Evolutionary conservation across 768 basidiomycete species (phyloP), one percentile per base, ranked within the genome.

Genomic region (Russula vinacea): DNA sequence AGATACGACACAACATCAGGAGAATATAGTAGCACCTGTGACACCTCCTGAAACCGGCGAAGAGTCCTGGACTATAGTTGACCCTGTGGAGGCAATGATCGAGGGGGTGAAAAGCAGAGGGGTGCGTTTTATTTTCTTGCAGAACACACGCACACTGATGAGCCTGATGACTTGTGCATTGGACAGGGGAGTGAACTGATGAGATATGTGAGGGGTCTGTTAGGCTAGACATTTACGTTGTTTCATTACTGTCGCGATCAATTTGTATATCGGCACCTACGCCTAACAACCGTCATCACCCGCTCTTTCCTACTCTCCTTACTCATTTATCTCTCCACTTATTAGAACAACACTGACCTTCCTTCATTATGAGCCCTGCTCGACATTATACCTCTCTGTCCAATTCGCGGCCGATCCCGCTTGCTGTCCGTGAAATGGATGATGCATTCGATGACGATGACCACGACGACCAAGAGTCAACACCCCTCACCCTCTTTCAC

Each of bases 381-480:
- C 78, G 79, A 39, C 58, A 29, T 42, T 88, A 88, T 70, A 74
- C 82, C 22, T 79, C 80, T 37, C 75, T 87, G 22, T 79, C 81
- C 53, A 82, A 80, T 71, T 77, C 75, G 54, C 78, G 73, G 47
- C 78, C 78, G 37, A 74, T 74, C 69, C 79, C 75, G 65, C 79
- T 76, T 57, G 76, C 76, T 32, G 78, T 79, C 58, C 78, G 81
- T 67, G 90, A 92, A 74, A 83, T 93, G 71, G 83, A 90, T 70
- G 90, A 86, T 35, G 87, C 91, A 1, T 93, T 93, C 68, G 88
- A 81, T 37, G 84, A 86, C 62, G 79, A 86, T 68, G 83, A 84
- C 47, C 80, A 83, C 32, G 79, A 81, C 13, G 73, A 78, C 60
- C 58, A 55, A 22, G 72, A 73, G 61, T 70, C 77, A 32, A 76